Evolutionary conservation across 192 early-diverging fungal genomes (phyloP).

Genomic region (Podila clonocystis): DNA sequence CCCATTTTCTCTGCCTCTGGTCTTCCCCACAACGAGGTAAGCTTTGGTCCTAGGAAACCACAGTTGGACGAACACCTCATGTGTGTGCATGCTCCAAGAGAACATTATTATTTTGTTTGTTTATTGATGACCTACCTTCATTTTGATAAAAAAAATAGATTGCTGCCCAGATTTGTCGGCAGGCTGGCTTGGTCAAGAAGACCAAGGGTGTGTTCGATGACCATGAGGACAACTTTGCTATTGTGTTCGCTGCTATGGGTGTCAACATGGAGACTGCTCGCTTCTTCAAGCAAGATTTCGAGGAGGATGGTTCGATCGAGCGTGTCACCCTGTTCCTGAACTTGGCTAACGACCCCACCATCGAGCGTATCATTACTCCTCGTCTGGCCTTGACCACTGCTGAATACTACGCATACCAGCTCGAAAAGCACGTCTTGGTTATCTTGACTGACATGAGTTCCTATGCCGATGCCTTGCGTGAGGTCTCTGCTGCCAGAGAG

Average conservation of each 20-base stretch:
- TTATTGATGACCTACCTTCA: not conserved
- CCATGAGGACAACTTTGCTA: slow-evolving; percentile 99
- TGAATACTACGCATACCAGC: slow-evolving; percentile 99
- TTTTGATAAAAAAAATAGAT: slow-evolving; percentile 64
- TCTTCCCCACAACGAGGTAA: slow-evolving; percentile 96
- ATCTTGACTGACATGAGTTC: slow-evolving; percentile 99
- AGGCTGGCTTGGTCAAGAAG: slow-evolving; percentile 95
- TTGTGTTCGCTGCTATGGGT: slow-evolving; percentile 99
- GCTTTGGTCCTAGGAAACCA: not conserved
- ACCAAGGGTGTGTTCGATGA: slow-evolving; percentile 94
- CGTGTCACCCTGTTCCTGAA: slow-evolving; percentile 99
- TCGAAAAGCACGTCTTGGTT: slow-evolving; percentile 99
- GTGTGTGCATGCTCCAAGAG: not conserved
- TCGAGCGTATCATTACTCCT: slow-evolving; percentile 99
- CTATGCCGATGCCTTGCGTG: slow-evolving; percentile 99
- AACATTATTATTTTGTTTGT: not conserved
- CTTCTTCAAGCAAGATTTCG: slow-evolving; percentile 99
- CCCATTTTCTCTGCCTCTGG: slow-evolving; percentile 99
- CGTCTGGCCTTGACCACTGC: slow-evolving; percentile 98
- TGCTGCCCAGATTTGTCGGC: slow-evolving; percentile 99
- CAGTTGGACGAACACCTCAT: not conserved
- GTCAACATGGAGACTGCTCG: slow-evolving; percentile 99
- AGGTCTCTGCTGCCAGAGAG: slow-evolving; percentile 98
- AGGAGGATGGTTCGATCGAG: slow-evolving; percentile 99
- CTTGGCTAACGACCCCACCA: slow-evolving; percentile 99